Base-by-base conservation (phyloP, 441 rosid species). In the Croton laevigatus region DNA sequence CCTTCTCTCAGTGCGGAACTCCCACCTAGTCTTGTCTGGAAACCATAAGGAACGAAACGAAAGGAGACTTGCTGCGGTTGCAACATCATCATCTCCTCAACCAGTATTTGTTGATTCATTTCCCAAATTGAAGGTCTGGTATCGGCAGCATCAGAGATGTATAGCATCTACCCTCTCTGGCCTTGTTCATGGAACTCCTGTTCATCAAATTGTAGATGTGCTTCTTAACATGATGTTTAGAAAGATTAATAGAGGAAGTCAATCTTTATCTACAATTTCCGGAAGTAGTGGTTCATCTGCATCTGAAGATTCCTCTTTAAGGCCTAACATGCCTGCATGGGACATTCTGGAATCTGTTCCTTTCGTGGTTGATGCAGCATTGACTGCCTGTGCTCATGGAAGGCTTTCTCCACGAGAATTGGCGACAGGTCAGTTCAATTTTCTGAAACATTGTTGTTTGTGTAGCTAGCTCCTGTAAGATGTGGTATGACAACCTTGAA, bases 241-340 rank as follows among this genome's bases (percentile, higher is more conserved):
- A 81, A 96, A 91, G 86, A 79, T 91, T 54, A 80, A 73, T 79
- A 86, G 80, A 80, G 86, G 87, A 65, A 84, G 84, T 77, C 92
- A 85, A 67, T 76, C 97, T 34, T 71, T 85, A 55, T 82, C 89
- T 71, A 71, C 89, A 66, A 86, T 87, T 76, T 91, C 99, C 20
- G 99, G 86, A 75, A 90, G 98, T 83, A 89, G 93, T 77, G 80
- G 83, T 74, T 85, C 96, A 65, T 84, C 94, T 45, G 91, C 87
- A 71, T 82, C 98, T 46, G 92, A 79, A 74, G 98, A 93, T 76
- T 70, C 82, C 34, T 83, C 79, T 40, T 58, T 76, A 70, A 89
- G 87, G 80, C 97, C 92, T 76, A 91, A 89, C 79, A 75, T 95
- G 75, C 98, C 98, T 65, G 98, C 97, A 61, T 96, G 99, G 99